Evolutionary conservation across 345 rosid species (phyloP).

Genomic region (Hypericum perforatum): DNA sequence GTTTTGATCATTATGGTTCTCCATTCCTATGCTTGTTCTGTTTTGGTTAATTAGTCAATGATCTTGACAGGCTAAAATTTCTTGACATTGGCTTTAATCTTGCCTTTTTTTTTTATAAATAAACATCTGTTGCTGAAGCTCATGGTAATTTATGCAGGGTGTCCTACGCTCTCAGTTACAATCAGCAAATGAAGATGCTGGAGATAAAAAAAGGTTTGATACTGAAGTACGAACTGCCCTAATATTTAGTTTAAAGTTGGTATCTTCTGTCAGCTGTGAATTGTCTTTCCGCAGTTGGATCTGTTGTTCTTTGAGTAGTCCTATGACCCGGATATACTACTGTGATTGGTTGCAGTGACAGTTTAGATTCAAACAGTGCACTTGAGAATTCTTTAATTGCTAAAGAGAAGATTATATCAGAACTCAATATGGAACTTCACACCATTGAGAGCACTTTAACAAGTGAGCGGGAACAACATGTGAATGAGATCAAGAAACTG

Average conservation of each 20-base stretch:
- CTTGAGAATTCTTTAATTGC: slow-evolving; percentile 84
- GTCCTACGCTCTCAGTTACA: slow-evolving; percentile 73
- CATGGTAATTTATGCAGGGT: slow-evolving; percentile 42
- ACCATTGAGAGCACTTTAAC: slow-evolving; percentile 68
- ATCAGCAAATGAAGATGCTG: slow-evolving; percentile 78
- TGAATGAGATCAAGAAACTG: slow-evolving; percentile 69
- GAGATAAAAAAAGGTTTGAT: slow-evolving; percentile 55
- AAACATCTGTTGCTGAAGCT: slow-evolving; percentile 1
- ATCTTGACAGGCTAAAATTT: too few relatives aligned
- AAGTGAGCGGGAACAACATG: slow-evolving; percentile 70
- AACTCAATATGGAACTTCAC: slow-evolving; percentile 88
- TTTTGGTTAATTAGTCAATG: too few relatives aligned
- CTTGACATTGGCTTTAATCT: neutral
- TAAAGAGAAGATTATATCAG: slow-evolving; percentile 90
- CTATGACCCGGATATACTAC: too few relatives aligned
- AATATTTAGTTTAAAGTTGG: too few relatives aligned
- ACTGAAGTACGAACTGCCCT: too few relatives aligned
- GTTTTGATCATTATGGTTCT: too few relatives aligned
- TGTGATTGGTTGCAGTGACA: slow-evolving; percentile 41
- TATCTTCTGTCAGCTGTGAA: too few relatives aligned
- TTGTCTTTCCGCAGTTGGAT: too few relatives aligned
- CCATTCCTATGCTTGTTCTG: too few relatives aligned
- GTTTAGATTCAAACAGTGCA: slow-evolving; percentile 58
- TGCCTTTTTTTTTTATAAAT: neutral
- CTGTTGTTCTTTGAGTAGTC: too few relatives aligned